phyloP scores from a whole-genome alignment of 2,329 filamentous ascomycete species.

The Aspergillus thermomutatus region DNA sequence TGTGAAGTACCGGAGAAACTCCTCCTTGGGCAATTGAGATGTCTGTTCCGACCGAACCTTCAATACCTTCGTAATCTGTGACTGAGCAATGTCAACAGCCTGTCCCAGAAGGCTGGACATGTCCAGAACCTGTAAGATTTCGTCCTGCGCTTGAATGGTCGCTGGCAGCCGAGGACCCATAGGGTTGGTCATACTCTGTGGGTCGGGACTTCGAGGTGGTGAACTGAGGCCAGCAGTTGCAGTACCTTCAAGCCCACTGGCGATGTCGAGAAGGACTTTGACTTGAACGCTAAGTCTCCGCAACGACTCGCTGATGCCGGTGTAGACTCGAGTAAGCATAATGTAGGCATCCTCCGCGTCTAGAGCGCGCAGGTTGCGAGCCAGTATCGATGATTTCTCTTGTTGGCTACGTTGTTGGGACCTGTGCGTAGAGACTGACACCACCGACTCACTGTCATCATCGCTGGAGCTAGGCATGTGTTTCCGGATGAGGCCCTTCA shows the following conservation, averaged over 20 bases:
- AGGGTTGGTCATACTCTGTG: conserved; percentile 43
- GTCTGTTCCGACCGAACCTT: conserved; percentile 63
- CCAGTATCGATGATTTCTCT: conserved; percentile 84
- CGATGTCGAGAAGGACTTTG: conserved; percentile 91
- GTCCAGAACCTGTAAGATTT: conserved; percentile 61
- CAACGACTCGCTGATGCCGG: conserved; percentile 80
- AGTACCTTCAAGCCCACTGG: conserved; percentile 56
- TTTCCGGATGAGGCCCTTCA: conserved; percentile 77
- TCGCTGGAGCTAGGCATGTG: conserved; percentile 90
- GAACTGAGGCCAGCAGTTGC: conserved; percentile 41
- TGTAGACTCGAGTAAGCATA: conserved; percentile 78
- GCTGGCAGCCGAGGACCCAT: conserved; percentile 22
- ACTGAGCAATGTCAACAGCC: conserved; percentile 64
- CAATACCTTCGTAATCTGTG: conserved; percentile 61
- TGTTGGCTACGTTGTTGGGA: conserved; percentile 70
- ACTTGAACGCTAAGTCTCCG: conserved; percentile 83
- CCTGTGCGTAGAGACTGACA: conserved; percentile 75
- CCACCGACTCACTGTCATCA: conserved; percentile 86
- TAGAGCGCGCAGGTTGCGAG: conserved; percentile 80
- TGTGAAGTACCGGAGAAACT: conserved; percentile 61
- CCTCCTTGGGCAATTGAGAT: conserved; percentile 51
- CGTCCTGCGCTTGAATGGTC: conserved; percentile 48
- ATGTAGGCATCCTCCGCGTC: conserved; percentile 81
- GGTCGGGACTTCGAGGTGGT: conserved; percentile 47
- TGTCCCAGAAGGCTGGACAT: conserved; percentile 64